Conservation (phyloP, 2,329 filamentous ascomycete species). For the Aphanoascus verrucosus region DNA sequence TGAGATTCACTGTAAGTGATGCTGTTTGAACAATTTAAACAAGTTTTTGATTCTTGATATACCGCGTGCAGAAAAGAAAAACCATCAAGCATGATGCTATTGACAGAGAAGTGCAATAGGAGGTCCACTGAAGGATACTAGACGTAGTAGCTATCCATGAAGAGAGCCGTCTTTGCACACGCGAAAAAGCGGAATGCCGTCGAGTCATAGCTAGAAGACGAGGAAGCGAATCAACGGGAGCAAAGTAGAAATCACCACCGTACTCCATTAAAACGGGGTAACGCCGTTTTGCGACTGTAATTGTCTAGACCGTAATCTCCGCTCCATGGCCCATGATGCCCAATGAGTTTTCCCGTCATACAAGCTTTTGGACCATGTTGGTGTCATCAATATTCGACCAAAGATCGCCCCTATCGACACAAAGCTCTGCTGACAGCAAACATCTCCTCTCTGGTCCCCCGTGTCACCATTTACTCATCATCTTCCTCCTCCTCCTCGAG, state of each 20-base stretch:
- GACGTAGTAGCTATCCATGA: background rate
- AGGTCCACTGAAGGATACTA: background rate
- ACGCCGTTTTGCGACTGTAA: slow-evolving; percentile 4
- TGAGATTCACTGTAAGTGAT: background rate
- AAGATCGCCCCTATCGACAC: slow-evolving; percentile 9
- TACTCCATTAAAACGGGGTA: slow-evolving; percentile 9
- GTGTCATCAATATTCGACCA: slow-evolving; percentile 10
- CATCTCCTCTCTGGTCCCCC: background rate
- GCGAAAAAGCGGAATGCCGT: background rate
- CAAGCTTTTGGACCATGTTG: background rate
- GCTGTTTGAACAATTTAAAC: background rate
- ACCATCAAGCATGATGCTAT: slow-evolving; percentile 7
- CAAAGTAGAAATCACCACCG: slow-evolving; percentile 4
- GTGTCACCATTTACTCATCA: slow-evolving; percentile 20
- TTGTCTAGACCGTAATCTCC: slow-evolving; percentile 6
- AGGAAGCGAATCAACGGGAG: background rate
- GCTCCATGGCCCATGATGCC: slow-evolving; percentile 8
- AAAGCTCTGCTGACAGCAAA: slow-evolving; percentile 6
- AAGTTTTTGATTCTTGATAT: slow-evolving; percentile 3
- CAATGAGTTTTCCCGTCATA: background rate
- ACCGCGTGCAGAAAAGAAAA: background rate
- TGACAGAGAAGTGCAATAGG: background rate
- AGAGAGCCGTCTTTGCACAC: background rate
- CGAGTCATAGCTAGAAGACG: background rate
- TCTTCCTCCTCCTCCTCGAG: slow-evolving; percentile 38